phyloP scores from a whole-genome alignment of 768 basidiomycete species.

The Leucogyrophana mollusca region DNA sequence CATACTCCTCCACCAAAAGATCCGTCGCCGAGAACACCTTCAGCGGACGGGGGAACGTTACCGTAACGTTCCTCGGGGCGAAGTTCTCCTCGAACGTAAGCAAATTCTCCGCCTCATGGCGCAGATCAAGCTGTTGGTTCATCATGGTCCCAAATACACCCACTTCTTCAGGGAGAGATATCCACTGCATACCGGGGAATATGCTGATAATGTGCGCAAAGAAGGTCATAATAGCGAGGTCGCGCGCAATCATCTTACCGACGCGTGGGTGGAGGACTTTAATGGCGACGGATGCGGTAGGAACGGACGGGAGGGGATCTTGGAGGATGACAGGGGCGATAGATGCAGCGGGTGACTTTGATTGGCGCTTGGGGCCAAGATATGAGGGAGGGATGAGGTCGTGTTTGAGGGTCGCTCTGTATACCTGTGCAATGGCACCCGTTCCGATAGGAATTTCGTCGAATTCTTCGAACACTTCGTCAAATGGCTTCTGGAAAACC shows the following conservation, averaged over 20 bases:
- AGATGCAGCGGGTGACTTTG: constrained; percentile 44
- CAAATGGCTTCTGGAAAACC: constrained; percentile 81
- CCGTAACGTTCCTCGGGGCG: constrained; percentile 68
- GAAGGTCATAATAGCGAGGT: constrained; percentile 93
- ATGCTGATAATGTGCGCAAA: constrained; percentile 78
- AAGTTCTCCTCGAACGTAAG: constrained; percentile 86
- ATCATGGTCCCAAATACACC: constrained; percentile 95
- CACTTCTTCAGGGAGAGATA: constrained; percentile 95
- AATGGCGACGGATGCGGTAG: constrained; percentile 88
- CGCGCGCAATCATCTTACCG: constrained; percentile 76
- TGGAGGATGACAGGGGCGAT: constrained; percentile 48
- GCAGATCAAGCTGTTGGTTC: constrained; percentile 89
- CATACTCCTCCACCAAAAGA: constrained; percentile 88
- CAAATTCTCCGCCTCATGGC: constrained; percentile 88
- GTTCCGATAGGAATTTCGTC: constrained; percentile 88
- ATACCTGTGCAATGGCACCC: constrained; percentile 98
- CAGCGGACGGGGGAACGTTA: constrained; percentile 89
- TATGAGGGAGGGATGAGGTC: constrained; percentile 86
- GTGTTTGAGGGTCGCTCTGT: constrained; percentile 80
- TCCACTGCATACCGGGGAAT: constrained; percentile 93
- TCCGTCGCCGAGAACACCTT: constrained; percentile 78
- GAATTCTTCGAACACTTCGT: constrained; percentile 90
- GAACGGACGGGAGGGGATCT: constrained; percentile 68
- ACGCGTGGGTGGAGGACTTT: constrained; percentile 94
- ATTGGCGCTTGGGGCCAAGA: constrained; percentile 67